Conservation (phyloP, 2,329 filamentous ascomycete species). For the Ceratocystis albifundus region DNA sequence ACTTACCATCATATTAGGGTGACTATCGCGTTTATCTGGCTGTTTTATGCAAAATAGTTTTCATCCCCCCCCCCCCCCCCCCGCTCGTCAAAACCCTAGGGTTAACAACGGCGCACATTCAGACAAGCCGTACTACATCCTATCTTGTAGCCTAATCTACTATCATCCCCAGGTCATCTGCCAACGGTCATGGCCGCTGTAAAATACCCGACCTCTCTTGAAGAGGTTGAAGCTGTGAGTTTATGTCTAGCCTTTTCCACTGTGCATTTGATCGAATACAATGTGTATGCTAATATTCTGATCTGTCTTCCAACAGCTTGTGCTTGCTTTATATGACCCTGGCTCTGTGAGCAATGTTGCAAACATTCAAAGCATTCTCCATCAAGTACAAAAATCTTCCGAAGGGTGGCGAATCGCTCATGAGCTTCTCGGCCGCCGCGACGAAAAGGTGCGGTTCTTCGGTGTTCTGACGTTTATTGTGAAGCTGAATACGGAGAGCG, state of each 20-base stretch:
- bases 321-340: constrained; percentile 44
- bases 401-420: constrained; percentile 81
- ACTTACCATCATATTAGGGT: too few relatives aligned
- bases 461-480: constrained; percentile 86
- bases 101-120: background rate
- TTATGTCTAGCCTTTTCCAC: background rate
- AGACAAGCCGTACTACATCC: background rate
- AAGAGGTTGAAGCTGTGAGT: constrained; percentile 24
- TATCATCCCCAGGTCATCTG: background rate
- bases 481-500: constrained; percentile 80
- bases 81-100: background rate
- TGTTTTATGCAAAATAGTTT: background rate
- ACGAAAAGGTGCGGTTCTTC: constrained; percentile 77
- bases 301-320: constrained; percentile 31
- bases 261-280: background rate
- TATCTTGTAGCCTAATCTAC: background rate
- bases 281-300: background rate
- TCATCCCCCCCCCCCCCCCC: background rate
- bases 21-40: background rate
- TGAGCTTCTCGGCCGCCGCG: constrained; percentile 54
- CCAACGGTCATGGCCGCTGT: constrained; percentile 18
- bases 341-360: constrained; percentile 39
- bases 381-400: constrained; percentile 64
- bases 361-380: constrained; percentile 58
- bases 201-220: constrained; percentile 13